A percentile compares a stretch with the other conserved stretches of the same genome.
Conservation (phyloP, 2,329 filamentous ascomycete genomes). For the Lecanicillium sp. region DNA sequence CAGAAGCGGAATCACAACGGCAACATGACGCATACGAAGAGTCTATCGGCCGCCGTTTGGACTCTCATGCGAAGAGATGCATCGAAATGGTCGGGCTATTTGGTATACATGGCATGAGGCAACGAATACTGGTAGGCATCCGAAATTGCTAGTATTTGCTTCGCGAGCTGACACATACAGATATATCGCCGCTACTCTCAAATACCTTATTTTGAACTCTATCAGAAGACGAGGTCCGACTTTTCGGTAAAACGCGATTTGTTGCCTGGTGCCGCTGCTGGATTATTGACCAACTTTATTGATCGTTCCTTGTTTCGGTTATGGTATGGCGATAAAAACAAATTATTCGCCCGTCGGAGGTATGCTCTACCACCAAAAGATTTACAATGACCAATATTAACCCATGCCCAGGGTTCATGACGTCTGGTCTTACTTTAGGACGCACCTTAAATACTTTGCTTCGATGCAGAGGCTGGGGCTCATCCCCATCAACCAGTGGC, state of each 20-base stretch:
- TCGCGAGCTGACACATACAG: slow-evolving; percentile 25
- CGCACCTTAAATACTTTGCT: slow-evolving; percentile 44
- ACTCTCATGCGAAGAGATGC: slow-evolving; percentile 22
- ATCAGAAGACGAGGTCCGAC: slow-evolving; percentile 16
- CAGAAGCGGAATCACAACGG: slow-evolving; percentile 30
- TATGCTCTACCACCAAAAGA: slow-evolving; percentile 13
- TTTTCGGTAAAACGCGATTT: slow-evolving; percentile 23
- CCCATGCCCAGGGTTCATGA: slow-evolving; percentile 18
- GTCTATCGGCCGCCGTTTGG: slow-evolving; percentile 31
- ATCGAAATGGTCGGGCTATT: slow-evolving; percentile 38
- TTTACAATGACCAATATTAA: not conserved
- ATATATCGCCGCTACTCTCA: slow-evolving; percentile 42
- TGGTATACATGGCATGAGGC: slow-evolving; percentile 43
- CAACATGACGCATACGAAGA: slow-evolving; percentile 41
- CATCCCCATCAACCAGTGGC: slow-evolving; percentile 27
- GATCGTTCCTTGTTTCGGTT: slow-evolving; percentile 18
- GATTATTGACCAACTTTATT: slow-evolving; percentile 19
- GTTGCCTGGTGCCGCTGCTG: slow-evolving; percentile 23
- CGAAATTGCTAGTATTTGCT: not conserved
- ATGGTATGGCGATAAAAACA: slow-evolving; percentile 17
- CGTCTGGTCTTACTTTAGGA: slow-evolving; percentile 33
- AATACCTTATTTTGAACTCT: slow-evolving; percentile 39
- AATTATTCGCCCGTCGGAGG: slow-evolving; percentile 17
- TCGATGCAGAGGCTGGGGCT: slow-evolving; percentile 44
- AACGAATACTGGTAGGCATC: slow-evolving; percentile 41